phyloP scores from a whole-genome alignment of 352 stramenopile genomes.

The Globisporangium perplexum region DNA sequence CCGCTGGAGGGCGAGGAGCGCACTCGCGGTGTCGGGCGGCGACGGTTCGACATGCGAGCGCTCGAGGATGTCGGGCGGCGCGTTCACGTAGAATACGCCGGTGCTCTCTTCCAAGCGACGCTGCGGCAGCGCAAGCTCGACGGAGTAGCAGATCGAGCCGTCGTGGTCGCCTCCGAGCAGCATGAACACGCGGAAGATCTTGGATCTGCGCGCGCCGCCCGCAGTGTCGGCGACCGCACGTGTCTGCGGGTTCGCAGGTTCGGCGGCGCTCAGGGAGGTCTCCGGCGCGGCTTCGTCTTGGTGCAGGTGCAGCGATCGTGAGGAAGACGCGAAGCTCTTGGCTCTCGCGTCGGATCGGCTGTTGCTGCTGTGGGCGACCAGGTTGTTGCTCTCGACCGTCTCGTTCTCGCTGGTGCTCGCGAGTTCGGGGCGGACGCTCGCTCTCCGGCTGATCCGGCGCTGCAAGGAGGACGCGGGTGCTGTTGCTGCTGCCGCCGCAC shows the following conservation, averaged over 20 bases:
- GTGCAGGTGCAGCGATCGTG: background rate
- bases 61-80: constrained; percentile 13
- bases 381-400: too few species aligned
- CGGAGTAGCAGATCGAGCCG: constrained; percentile 23
- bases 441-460: background rate
- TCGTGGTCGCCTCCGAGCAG: constrained; percentile 33
- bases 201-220: background rate
- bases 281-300: background rate
- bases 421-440: background rate
- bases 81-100: constrained; percentile 19
- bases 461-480: background rate
- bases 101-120: constrained; percentile 19
- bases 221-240: background rate
- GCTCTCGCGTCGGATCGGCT: too few species aligned
- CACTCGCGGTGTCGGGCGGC: constrained; percentile 14
- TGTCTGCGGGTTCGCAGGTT: background rate
- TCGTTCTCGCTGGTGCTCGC: background rate
- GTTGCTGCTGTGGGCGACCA: too few species aligned
- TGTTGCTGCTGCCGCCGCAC: background rate
- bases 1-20: constrained; percentile 31
- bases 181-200: constrained; percentile 18
- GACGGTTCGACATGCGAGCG: constrained; percentile 13
- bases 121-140: constrained; percentile 14
- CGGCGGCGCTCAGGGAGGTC: too few species aligned
- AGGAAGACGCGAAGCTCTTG: background rate